A percentile compares a stretch with the other conserved stretches of the same genome.
Conservation (phyloP, 305 asterid species). For the Fraxinus greggii region DNA sequence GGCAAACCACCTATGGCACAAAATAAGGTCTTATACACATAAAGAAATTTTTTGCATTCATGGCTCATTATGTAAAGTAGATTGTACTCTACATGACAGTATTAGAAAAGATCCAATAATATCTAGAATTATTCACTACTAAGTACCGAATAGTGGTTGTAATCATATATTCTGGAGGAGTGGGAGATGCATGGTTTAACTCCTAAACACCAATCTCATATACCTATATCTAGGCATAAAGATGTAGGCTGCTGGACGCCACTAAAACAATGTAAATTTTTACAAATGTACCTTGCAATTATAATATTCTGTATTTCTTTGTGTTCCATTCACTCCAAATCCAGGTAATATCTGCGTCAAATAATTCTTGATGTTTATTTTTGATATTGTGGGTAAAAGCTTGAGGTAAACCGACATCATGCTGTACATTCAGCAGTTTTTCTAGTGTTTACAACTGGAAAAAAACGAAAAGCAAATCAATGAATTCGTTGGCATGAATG, state of each 20-base stretch:
- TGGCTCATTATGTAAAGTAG: not conserved
- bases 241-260: not conserved
- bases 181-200: not conserved
- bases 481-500: slow-evolving; percentile 3
- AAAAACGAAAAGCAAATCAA: not conserved
- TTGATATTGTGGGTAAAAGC: not conserved
- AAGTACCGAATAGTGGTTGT: not conserved
- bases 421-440: not conserved
- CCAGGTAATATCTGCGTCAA: slow-evolving; percentile 50
- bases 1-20: slow-evolving; percentile 79
- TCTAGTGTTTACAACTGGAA: not conserved
- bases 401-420: not conserved
- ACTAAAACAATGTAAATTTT: not conserved
- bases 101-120: not conserved
- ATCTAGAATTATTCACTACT: not conserved
- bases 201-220: not conserved
- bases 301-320: slow-evolving; percentile 20
- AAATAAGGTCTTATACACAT: not conserved
- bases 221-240: not conserved
- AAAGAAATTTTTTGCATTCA: not conserved
- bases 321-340: slow-evolving; percentile 31
- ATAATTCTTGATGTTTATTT: not conserved
- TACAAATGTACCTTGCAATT: slow-evolving; percentile 49
- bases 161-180: not conserved
- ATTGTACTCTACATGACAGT: not conserved